Base-by-base conservation (phyloP, 345 rosid genomes). In the Populus euphratica region DNA sequence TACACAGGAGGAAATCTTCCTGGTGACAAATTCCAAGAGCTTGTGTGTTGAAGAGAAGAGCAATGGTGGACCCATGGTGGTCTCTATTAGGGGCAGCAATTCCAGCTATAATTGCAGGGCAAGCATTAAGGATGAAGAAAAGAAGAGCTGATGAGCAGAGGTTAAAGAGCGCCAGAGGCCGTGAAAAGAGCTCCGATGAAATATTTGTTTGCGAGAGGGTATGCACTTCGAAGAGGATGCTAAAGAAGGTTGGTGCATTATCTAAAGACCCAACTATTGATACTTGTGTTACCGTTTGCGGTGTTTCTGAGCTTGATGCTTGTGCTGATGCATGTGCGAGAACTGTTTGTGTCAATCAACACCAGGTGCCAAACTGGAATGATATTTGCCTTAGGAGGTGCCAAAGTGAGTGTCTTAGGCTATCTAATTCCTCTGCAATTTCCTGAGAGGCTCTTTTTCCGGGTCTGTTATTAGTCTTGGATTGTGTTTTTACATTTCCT, bases 121-220 rank as follows among this genome's bases (percentile, higher is more conserved):
- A 93, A 81, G 96, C 89, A 20, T 73, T 85, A 73, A 86, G 95
- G 76, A 82, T 89, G 81, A 93, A 82, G 87, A 91, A 87, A 81
- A 86, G 77, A 81, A 86, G 84, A 13, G 89, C 88, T 0, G 96
- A 88, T 38, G 97, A 93, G 81, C 89, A 90, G 87, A 88, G 93
- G 80, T 82, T 87, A 59, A 91, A 91, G 84, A 86, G 88, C 33
- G 92, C 90, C 18, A 80, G 98, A 73, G 96, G 98, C 36, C 89
- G 96, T 41, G 98, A 93, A 83, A 93, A 87, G 74, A 89, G 88
- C 73, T 90, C 93, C 1, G 98, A 93, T 63, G 96, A 91, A 11
- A 90, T 93, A 23, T 93, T 93, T 82, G 96, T 93, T 5, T 93
- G 96, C 18, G 98, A 91, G 81, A 90, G 98, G 87, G 98, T 93